These are phyloP conservation scores for Magnusiomyces sp. DNA, from an alignment of 1,139 yeast species.

Conservation along the genomic window DNA sequence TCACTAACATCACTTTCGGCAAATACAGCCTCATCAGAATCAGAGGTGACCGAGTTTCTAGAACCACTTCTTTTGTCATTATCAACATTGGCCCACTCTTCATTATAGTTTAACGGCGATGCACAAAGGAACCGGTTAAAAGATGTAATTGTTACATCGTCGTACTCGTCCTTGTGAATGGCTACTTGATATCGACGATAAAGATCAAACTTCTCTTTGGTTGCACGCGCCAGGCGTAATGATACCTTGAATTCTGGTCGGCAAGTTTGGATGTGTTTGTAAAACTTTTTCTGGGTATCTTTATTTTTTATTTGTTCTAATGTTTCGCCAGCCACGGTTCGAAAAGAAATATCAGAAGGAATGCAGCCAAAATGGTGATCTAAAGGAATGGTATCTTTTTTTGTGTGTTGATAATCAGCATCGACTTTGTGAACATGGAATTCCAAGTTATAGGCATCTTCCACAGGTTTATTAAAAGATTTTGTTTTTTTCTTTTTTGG, in stretches of 20 bases:
- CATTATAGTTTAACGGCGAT: slow-evolving; percentile 1
- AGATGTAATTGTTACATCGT: slow-evolving; percentile 38
- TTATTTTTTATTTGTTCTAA: slow-evolving; percentile 31
- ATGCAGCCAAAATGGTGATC: neutral
- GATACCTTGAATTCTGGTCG: neutral
- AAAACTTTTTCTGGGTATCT: neutral
- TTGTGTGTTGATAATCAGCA: slow-evolving; percentile 7
- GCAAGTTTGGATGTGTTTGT: neutral
- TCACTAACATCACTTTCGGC: neutral
- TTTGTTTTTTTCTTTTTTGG: neutral
- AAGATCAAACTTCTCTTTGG: slow-evolving; percentile 55
- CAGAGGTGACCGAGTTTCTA: neutral
- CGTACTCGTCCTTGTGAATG: slow-evolving; percentile 57
- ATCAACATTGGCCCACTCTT: neutral
- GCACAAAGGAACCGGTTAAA: slow-evolving; percentile 60
- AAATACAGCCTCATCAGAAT: neutral
- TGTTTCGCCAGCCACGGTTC: slow-evolving; percentile 29
- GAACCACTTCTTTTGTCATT: neutral
- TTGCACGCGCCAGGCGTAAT: slow-evolving; percentile 45
- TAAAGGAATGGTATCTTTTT: neutral
- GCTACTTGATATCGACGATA: slow-evolving; percentile 60
- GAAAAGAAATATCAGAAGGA: slow-evolving; percentile 2
- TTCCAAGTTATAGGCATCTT: slow-evolving; percentile 28
- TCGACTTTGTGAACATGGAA: slow-evolving; percentile 19
- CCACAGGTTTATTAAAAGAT: neutral